These are phyloP conservation scores for Garcia nutans DNA, from an alignment of 345 rosid genomes.

Conservation along the genomic window DNA sequence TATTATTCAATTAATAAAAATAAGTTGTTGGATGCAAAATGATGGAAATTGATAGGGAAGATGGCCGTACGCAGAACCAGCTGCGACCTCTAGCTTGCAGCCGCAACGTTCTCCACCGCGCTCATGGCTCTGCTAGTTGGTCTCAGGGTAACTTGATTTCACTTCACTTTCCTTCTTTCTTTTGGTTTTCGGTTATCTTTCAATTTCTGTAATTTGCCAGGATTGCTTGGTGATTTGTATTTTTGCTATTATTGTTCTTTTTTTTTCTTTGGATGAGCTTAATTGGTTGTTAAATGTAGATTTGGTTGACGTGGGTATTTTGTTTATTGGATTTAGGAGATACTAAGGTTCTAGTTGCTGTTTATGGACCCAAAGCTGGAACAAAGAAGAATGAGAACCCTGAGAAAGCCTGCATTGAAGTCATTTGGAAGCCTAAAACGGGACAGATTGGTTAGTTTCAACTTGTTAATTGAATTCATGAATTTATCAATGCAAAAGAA, in stretches of 20 bases:
- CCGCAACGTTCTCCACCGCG: slow-evolving; percentile 72
- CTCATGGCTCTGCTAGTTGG: slow-evolving; percentile 98
- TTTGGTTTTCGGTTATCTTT: not conserved
- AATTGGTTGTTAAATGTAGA: not conserved
- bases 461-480: not conserved
- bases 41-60: slow-evolving; percentile 67
- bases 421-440: slow-evolving; percentile 90
- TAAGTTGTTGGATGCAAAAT: not conserved
- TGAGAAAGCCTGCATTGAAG: slow-evolving; percentile 87
- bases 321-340: slow-evolving; percentile 47
- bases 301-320: not conserved
- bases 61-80: slow-evolving; percentile 65
- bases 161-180: not conserved
- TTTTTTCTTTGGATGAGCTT: not conserved
- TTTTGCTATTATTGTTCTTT: not conserved
- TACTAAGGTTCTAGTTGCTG: slow-evolving; percentile 82
- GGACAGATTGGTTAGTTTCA: slow-evolving; percentile 66
- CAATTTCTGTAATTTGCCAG: not conserved
- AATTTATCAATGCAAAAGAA: not conserved
- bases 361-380: slow-evolving; percentile 93
- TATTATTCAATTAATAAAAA: too few species aligned
- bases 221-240: not conserved
- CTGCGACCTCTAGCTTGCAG: slow-evolving; percentile 78
- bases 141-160: slow-evolving; percentile 58
- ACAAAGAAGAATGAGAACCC: slow-evolving; percentile 87